A percentile compares a stretch with the other conserved stretches of the same genome.
These are phyloP conservation scores for Leccinum longicurvipes DNA, from an alignment of 768 basidiomycete species.

Conservation along the genomic window DNA sequence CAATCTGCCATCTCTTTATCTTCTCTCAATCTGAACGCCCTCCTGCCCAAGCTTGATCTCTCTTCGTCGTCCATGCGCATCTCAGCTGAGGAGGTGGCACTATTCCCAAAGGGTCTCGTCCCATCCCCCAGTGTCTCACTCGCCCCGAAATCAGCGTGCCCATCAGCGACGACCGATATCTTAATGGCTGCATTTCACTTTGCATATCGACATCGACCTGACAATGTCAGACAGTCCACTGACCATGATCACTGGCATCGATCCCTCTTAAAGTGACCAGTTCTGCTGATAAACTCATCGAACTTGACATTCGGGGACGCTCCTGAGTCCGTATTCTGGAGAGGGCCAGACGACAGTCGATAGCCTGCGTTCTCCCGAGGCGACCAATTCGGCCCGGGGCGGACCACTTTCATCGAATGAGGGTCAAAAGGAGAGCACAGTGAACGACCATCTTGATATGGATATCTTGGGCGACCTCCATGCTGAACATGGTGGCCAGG, in stretches of 20 bases:
- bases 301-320: conserved; percentile 65
- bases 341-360: conserved; percentile 38
- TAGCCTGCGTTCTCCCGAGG: conserved; percentile 50
- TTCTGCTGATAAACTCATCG: conserved; percentile 79
- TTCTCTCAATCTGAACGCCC: conserved; percentile 66
- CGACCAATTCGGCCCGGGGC: conserved; percentile 24
- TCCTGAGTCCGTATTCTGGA: conserved; percentile 34
- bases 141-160: conserved; percentile 74
- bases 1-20: conserved; percentile 79
- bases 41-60: conserved; percentile 77
- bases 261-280: conserved; percentile 47
- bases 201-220: conserved; percentile 55
- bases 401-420: conserved; percentile 14
- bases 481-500: conserved; percentile 16
- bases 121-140: conserved; percentile 76
- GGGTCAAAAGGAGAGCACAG: conserved; percentile 15
- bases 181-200: conserved; percentile 62
- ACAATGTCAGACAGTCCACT: conserved; percentile 40
- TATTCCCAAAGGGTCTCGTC: conserved; percentile 58
- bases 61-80: conserved; percentile 67
- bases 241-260: conserved; percentile 25
- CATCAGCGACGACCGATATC: conserved; percentile 51
- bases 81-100: conserved; percentile 56
- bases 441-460: conserved; percentile 29
- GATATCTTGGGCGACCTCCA: conserved; percentile 37